phyloP scores from a whole-genome alignment of 495 filamentous ascomycete species.

The Trichoderma erinaceum region DNA sequence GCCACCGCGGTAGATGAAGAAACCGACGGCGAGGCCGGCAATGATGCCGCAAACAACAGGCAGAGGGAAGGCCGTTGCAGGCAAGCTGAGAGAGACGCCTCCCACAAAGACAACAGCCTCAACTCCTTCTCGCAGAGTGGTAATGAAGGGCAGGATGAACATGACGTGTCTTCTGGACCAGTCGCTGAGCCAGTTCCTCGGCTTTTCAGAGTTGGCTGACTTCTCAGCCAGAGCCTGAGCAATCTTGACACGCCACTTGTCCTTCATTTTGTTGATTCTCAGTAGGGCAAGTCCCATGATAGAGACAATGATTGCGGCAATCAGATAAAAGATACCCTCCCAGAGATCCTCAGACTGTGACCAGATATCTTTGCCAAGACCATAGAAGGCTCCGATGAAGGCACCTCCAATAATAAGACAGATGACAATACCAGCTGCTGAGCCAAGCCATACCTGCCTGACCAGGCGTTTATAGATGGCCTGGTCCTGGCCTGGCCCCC shows the following conservation, averaged over 20 bases:
- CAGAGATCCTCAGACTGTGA: conserved; percentile 56
- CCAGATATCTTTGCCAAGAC: conserved; percentile 52
- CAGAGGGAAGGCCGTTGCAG: conserved; percentile 59
- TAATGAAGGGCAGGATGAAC: conserved; percentile 68
- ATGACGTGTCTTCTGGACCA: conserved; percentile 59
- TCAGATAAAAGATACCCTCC: conserved; percentile 59
- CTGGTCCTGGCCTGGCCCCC: conserved; percentile 26
- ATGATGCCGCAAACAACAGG: conserved; percentile 53
- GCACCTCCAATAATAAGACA: conserved; percentile 55
- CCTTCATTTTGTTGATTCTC: conserved; percentile 64
- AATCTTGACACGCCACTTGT: conserved; percentile 64
- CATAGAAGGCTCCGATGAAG: conserved; percentile 64
- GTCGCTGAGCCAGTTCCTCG: conserved; percentile 38
- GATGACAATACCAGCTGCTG: conserved; percentile 46
- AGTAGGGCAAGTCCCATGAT: conserved; percentile 67
- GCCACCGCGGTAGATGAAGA: conserved; percentile 60
- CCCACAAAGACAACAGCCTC: conserved; percentile 68
- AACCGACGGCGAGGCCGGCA: conserved; percentile 51
- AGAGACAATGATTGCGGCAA: conserved; percentile 61
- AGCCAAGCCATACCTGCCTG: conserved; percentile 55
- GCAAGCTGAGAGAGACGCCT: conserved; percentile 56
- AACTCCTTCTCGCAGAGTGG: conserved; percentile 61
- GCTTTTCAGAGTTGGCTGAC: conserved; percentile 22
- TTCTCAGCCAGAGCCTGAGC: conserved; percentile 48
- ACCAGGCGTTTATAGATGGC: conserved; percentile 49